Evolutionary conservation across 495 filamentous ascomycete species (phyloP), one percentile per base, ranked within the genome.

Genomic region (Umbilicaria muhlenbergii): DNA sequence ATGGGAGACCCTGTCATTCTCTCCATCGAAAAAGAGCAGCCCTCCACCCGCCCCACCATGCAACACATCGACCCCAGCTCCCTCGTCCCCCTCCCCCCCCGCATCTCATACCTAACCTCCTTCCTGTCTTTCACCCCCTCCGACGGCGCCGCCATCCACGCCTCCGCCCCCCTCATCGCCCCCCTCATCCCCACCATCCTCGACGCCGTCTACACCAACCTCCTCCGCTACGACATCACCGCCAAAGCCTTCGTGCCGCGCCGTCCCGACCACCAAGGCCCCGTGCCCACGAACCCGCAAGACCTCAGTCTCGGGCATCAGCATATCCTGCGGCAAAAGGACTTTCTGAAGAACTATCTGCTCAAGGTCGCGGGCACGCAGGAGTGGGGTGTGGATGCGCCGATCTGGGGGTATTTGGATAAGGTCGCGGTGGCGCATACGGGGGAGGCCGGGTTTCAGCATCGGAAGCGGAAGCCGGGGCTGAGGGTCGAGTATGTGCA

Each of bases 371-470:
- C 53, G 11, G 36, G 46, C 10, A 50, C 48, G 13, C 33, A 38
- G 15, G 53, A 56, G 36, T 46, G 53, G 33, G 36, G 43, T 2
- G 43, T 48, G 18, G 38, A 34, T 1, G 36, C 14, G 31, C 14
- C 47, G 3, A 49, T 58, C 38, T 49, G 57, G 59, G 54, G 51
- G n/a, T 64, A 64, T 33, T 53, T 65, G 5, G 60, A 65, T 45
- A 62, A 63, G 36, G 62, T 65, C 2, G 62, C 50, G 0, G 45
- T 63, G 8, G 62, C 64, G 62, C 62, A 65, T 36, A 65, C 62
- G 12, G 62, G 61, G 5, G 45, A 41, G 10, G 54, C 59, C 0
- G 62, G 58, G n/a, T 64, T 65, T 39, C 50, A 51, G 34, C 62
- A 65, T 45, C 53, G 61, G 52, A 55, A 42, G 5, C 60, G 60